A percentile compares a stretch with the other conserved stretches of the same genome.
phyloP scores from a whole-genome alignment of 2,329 filamentous ascomycete genomes.

The Cladophialophora bantiana region DNA sequence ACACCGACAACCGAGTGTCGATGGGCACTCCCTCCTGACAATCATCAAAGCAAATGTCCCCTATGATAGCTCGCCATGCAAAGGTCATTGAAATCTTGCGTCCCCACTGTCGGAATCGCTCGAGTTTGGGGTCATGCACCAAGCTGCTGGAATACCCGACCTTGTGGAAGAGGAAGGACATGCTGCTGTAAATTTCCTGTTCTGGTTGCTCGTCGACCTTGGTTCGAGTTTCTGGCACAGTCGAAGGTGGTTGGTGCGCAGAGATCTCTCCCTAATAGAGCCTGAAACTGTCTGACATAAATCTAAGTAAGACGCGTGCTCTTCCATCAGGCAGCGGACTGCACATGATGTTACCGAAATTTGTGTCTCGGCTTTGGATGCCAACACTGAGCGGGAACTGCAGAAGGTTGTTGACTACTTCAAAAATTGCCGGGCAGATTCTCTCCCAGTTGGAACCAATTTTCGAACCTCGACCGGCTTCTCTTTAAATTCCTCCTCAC shows the following conservation, averaged over 20 bases:
- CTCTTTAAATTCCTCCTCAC: slow-evolving; percentile 2
- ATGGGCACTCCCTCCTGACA: not conserved
- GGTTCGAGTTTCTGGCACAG: not conserved
- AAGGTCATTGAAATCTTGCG: slow-evolving; percentile 10
- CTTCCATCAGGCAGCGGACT: not conserved
- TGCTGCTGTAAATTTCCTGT: not conserved
- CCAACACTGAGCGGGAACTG: not conserved
- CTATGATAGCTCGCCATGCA: slow-evolving; percentile 7
- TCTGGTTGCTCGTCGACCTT: slow-evolving; percentile 2
- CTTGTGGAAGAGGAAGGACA: slow-evolving; percentile 7
- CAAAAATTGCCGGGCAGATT: not conserved
- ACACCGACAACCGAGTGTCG: not conserved
- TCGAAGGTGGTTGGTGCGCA: no score
- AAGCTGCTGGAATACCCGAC: slow-evolving; percentile 1
- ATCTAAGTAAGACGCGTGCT: not conserved
- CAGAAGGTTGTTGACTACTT: not conserved
- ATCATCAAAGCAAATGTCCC: slow-evolving; percentile 2
- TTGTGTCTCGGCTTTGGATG: not conserved
- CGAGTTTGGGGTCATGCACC: slow-evolving; percentile 12
- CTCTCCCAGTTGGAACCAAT: not conserved
- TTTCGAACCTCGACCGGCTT: not conserved
- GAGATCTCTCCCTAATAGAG: not conserved
- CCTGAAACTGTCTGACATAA: not conserved
- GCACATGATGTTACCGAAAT: slow-evolving; percentile 1
- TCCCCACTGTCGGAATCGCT: not conserved